These are phyloP conservation scores for Microcyclospora pomicola DNA, from an alignment of 2,329 filamentous ascomycete species.

Conservation along the genomic window DNA sequence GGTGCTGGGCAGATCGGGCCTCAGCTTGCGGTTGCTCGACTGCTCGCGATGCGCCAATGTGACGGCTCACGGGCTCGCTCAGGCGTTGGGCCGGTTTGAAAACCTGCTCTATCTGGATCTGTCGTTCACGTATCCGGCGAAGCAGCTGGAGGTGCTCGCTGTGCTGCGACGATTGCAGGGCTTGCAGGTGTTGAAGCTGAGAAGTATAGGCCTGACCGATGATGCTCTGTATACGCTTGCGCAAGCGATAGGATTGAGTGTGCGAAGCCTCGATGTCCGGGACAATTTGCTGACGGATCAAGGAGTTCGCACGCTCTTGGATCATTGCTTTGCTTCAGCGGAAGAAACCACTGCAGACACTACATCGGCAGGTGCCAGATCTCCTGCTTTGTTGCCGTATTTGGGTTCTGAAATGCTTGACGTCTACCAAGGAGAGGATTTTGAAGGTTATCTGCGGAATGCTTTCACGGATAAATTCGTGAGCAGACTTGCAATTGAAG, in stretches of 20 bases:
- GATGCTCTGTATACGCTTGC: constrained; percentile 39
- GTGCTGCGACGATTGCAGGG: constrained; percentile 33
- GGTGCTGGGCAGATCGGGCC: constrained; percentile 17
- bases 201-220: constrained; percentile 40
- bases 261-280: constrained; percentile 43
- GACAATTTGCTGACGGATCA: constrained; percentile 45
- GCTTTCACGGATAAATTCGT: constrained; percentile 37
- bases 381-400: constrained; percentile 21
- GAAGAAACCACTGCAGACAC: background rate
- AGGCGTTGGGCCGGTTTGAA: constrained; percentile 40
- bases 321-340: constrained; percentile 33
- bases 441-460: constrained; percentile 39
- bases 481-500: constrained; percentile 41
- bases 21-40: constrained; percentile 41
- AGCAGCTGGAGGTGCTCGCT: constrained; percentile 29
- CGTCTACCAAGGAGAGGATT: constrained; percentile 31
- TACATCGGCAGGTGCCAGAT: constrained; percentile 7
- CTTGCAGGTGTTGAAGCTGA: constrained; percentile 44
- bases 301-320: constrained; percentile 38
- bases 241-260: constrained; percentile 36
- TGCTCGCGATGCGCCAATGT: constrained; percentile 44
- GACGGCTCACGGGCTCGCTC: constrained; percentile 40
- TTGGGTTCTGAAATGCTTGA: constrained; percentile 26
- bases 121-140: constrained; percentile 30
- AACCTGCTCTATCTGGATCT: constrained; percentile 44